Conservation (phyloP, 2,329 filamentous ascomycete species). For the Apiospora sp. region DNA sequence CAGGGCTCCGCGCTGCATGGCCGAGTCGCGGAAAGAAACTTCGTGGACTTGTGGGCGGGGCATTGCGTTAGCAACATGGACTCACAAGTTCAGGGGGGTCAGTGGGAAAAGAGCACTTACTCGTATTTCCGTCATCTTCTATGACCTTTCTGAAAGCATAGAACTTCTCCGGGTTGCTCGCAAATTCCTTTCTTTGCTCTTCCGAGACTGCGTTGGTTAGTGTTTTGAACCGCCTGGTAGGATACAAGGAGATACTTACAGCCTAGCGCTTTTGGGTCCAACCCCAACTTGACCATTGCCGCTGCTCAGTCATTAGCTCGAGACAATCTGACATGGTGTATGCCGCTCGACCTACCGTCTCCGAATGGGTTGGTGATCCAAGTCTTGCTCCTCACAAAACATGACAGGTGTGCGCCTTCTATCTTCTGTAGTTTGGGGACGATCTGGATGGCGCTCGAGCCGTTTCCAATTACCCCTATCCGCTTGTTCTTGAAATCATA, state of each 20-base stretch:
- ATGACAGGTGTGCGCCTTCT: constrained; percentile 49
- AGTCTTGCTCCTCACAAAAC: constrained; percentile 57
- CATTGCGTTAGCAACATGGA: background rate
- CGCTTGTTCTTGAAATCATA: constrained; percentile 57
- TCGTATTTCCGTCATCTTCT: constrained; percentile 51
- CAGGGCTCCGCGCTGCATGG: constrained; percentile 45
- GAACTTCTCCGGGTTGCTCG: constrained; percentile 47
- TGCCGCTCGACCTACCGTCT: constrained; percentile 39
- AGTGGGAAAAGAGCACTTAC: background rate
- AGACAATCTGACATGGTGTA: background rate
- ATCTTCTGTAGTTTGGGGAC: constrained; percentile 56
- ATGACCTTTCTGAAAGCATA: constrained; percentile 53
- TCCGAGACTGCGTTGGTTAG: constrained; percentile 42
- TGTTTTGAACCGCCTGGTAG: background rate
- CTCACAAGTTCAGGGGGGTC: background rate
- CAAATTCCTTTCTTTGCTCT: constrained; percentile 48
- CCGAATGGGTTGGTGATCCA: constrained; percentile 59
- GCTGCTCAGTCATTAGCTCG: constrained; percentile 32
- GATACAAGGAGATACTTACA: constrained; percentile 44
- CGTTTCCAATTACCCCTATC: constrained; percentile 60
- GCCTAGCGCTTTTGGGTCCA: constrained; percentile 47
- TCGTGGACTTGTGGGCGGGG: constrained; percentile 43
- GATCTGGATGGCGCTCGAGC: constrained; percentile 61
- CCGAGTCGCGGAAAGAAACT: constrained; percentile 46
- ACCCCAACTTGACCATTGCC: constrained; percentile 51